These are phyloP conservation scores for Helenozyma rhizophorensis DNA, from an alignment of 805 yeast genomes.

Conservation along the genomic window DNA sequence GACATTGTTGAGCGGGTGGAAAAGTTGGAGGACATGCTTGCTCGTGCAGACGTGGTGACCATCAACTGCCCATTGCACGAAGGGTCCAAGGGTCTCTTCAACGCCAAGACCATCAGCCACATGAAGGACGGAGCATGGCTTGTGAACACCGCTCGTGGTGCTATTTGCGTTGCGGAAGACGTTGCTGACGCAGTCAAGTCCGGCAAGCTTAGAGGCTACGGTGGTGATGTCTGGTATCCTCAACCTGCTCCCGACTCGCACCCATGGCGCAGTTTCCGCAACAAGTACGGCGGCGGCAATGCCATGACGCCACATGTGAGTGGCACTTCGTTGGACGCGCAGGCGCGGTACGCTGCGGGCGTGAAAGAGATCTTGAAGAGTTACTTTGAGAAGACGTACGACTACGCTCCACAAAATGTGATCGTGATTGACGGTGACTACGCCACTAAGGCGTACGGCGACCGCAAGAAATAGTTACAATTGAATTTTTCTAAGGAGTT, in stretches of 20 bases:
- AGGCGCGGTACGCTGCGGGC: slow-evolving; percentile 67
- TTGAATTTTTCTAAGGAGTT: too few relatives aligned
- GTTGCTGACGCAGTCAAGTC: slow-evolving; percentile 68
- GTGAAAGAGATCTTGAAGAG: slow-evolving; percentile 60
- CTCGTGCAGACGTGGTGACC: slow-evolving; percentile 68
- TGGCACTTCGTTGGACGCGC: slow-evolving; percentile 80
- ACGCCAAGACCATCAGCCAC: slow-evolving; percentile 60
- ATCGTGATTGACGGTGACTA: slow-evolving; percentile 69
- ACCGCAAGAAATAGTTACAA: slow-evolving; percentile 19
- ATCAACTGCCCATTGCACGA: slow-evolving; percentile 76
- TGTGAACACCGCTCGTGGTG: slow-evolving; percentile 81
- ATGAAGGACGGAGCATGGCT: slow-evolving; percentile 72
- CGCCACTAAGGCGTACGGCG: slow-evolving; percentile 71
- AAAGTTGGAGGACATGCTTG: slow-evolving; percentile 58
- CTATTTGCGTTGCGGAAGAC: slow-evolving; percentile 67
- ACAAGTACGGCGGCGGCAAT: slow-evolving; percentile 62
- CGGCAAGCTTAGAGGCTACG: slow-evolving; percentile 74
- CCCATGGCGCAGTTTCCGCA: slow-evolving; percentile 71
- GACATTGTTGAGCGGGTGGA: slow-evolving; percentile 55
- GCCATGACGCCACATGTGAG: slow-evolving; percentile 84
- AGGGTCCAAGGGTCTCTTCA: slow-evolving; percentile 60
- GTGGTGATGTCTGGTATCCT: slow-evolving; percentile 84
- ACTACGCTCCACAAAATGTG: slow-evolving; percentile 73
- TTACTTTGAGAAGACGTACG: slow-evolving; percentile 56
- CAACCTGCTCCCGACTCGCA: slow-evolving; percentile 78